Percentiles rank a stretch among this genome's conserved stretches.
Conservation (phyloP, 768 basidiomycete genomes). For the Harrya chromipes region DNA sequence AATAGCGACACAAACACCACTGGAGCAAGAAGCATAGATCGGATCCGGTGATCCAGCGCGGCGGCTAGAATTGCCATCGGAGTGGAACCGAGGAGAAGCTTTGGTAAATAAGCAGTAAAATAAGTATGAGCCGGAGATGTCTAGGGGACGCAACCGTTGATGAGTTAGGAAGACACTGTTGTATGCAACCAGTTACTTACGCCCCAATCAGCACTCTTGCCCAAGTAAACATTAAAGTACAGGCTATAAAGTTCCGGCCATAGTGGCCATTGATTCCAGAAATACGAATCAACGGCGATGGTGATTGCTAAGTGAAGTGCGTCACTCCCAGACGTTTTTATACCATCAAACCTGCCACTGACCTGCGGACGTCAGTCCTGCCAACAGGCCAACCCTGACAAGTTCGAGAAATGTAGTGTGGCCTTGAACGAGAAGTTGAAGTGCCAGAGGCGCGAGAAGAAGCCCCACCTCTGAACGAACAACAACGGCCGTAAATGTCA, state of each 20-base stretch:
- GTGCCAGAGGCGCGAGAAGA: conserved; percentile 57
- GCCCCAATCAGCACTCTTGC: conserved; percentile 91
- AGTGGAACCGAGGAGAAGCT: conserved; percentile 63
- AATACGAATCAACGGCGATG: conserved; percentile 72
- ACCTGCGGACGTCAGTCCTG: conserved; percentile 54
- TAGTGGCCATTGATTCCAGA: conserved; percentile 69
- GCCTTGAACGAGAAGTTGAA: conserved; percentile 49
- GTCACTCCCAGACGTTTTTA: neutral
- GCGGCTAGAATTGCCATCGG: conserved; percentile 60
- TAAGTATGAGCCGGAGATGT: conserved; percentile 70
- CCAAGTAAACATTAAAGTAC: conserved; percentile 83
- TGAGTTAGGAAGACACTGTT: conserved; percentile 1
- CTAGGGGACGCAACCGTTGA: conserved; percentile 33
- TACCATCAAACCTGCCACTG: conserved; percentile 9
- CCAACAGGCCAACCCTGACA: conserved; percentile 47
- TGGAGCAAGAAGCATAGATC: conserved; percentile 49
- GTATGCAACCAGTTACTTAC: conserved; percentile 43
- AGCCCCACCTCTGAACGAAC: conserved; percentile 79
- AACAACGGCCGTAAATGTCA: conserved; percentile 66
- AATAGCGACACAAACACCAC: conserved; percentile 57
- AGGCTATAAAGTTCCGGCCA: conserved; percentile 87
- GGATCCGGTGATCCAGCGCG: conserved; percentile 45
- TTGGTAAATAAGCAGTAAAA: conserved; percentile 66
- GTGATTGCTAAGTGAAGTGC: conserved; percentile 48
- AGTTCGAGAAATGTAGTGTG: conserved; percentile 43